These are phyloP conservation scores for Peronospora farinosa DNA, from an alignment of 352 stramenopile genomes.

Conservation along the genomic window DNA sequence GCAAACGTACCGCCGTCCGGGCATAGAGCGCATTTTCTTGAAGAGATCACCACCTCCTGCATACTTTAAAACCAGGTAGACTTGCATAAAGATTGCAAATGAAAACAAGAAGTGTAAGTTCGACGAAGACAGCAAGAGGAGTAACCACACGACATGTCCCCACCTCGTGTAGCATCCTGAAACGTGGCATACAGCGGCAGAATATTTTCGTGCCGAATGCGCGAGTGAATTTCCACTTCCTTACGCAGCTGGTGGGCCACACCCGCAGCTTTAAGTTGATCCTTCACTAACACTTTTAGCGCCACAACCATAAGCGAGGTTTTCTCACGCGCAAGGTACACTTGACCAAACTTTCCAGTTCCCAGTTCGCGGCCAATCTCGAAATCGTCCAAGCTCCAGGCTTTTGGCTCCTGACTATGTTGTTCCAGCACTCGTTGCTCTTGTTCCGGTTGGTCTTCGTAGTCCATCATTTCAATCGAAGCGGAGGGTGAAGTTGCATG, in stretches of 20 bases:
- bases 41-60: constrained; percentile 80
- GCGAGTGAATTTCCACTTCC: constrained; percentile 89
- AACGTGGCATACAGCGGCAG: constrained; percentile 82
- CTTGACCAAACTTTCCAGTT: constrained; percentile 84
- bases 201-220: constrained; percentile 85
- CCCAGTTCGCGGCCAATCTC: constrained; percentile 79
- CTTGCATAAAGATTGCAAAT: constrained; percentile 12
- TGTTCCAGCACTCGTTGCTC: constrained; percentile 15
- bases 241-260: constrained; percentile 78
- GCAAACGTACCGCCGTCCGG: constrained; percentile 33
- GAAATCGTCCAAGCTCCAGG: constrained; percentile 85
- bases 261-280: constrained; percentile 57
- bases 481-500: constrained; percentile 16
- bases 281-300: constrained; percentile 89
- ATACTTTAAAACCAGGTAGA: constrained; percentile 88
- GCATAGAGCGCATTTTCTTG: constrained; percentile 59
- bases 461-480: constrained; percentile 27
- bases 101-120: constrained; percentile 1
- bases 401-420: constrained; percentile 32
- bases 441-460: constrained; percentile 21
- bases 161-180: constrained; percentile 64
- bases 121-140: neutral
- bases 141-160: neutral
- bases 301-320: constrained; percentile 71
- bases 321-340: constrained; percentile 86